Percentiles rank a stretch among this genome's conserved stretches.
These are phyloP conservation scores for Sergeia podlipaevii DNA, from an alignment of 208 protist species.

Conservation along the genomic window DNA sequence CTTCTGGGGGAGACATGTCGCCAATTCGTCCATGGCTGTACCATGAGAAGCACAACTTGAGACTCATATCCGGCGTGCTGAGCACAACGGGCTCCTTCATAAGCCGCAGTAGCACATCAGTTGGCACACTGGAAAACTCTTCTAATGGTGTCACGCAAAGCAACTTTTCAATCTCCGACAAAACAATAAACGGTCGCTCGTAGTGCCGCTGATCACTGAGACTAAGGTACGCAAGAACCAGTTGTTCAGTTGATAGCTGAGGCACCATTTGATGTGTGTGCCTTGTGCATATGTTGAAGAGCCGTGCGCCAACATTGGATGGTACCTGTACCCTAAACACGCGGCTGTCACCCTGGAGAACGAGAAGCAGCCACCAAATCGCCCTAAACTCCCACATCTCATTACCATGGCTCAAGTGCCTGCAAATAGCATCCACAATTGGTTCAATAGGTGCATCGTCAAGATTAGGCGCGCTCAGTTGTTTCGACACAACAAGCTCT, in stretches of 20 bases:
- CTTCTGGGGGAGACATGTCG: constrained; percentile 9
- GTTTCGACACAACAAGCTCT: constrained; percentile 16
- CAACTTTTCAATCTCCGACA: constrained; percentile 35
- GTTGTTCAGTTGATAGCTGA: constrained; percentile 23
- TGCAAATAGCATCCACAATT: constrained; percentile 18
- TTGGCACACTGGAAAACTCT: constrained; percentile 14
- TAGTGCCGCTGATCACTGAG: constrained; percentile 17
- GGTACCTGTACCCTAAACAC: not conserved
- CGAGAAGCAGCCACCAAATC: constrained; percentile 36
- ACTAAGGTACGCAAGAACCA: constrained; percentile 29
- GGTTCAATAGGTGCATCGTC: not conserved
- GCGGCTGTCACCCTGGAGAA: constrained; percentile 14
- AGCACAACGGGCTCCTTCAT: constrained; percentile 15
- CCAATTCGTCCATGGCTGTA: constrained; percentile 5
- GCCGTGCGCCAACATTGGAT: constrained; percentile 12
- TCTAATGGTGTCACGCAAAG: constrained; percentile 4
- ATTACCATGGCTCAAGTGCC: constrained; percentile 13
- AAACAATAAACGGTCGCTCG: constrained; percentile 50
- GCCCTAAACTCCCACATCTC: constrained; percentile 22
- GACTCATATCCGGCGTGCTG: not conserved
- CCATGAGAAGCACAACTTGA: constrained; percentile 1
- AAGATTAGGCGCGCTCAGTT: constrained; percentile 7
- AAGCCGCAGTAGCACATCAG: constrained; percentile 16
- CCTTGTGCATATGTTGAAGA: constrained; percentile 41
- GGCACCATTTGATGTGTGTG: constrained; percentile 50